These are phyloP conservation scores for Saitozyma sp. DNA, from an alignment of 768 basidiomycete genomes.

Conservation along the genomic window DNA sequence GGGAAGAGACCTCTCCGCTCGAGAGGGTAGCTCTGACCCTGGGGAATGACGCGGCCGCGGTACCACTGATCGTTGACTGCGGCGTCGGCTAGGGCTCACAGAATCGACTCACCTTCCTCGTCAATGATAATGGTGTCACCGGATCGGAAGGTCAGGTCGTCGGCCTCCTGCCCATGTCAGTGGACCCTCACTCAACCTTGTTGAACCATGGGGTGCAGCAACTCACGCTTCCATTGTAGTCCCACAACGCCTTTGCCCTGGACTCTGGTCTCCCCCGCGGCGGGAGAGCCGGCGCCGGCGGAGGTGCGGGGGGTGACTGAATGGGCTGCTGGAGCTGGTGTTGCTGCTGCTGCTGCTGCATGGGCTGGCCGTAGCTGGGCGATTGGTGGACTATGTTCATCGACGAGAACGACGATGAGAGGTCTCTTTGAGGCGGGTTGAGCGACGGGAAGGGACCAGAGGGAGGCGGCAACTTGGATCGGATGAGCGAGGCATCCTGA, in stretches of 20 bases:
- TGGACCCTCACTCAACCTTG: not conserved
- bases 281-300: slow-evolving; percentile 5
- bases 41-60: slow-evolving; percentile 64
- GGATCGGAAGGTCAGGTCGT: slow-evolving; percentile 70
- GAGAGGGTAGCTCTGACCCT: slow-evolving; percentile 31
- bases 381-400: slow-evolving; percentile 8
- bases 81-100: slow-evolving; percentile 69
- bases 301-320: not conserved
- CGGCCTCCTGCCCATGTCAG: slow-evolving; percentile 62
- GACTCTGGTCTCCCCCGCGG: slow-evolving; percentile 1
- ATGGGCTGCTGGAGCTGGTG: slow-evolving; percentile 1
- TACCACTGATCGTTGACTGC: slow-evolving; percentile 62
- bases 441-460: slow-evolving; percentile 44
- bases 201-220: no score
- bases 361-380: not conserved
- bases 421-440: slow-evolving; percentile 4
- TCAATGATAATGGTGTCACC: slow-evolving; percentile 76
- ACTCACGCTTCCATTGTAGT: slow-evolving; percentile 38
- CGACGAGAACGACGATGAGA: slow-evolving; percentile 13
- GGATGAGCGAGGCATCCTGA: slow-evolving; percentile 35
- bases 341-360: slow-evolving; percentile 2
- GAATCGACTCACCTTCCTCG: slow-evolving; percentile 58
- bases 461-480: slow-evolving; percentile 38
- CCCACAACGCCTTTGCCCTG: slow-evolving; percentile 37
- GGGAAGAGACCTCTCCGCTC: slow-evolving; percentile 43